phyloP scores from a whole-genome alignment of 139 green algal genomes.

The Penium margaritaceum region DNA sequence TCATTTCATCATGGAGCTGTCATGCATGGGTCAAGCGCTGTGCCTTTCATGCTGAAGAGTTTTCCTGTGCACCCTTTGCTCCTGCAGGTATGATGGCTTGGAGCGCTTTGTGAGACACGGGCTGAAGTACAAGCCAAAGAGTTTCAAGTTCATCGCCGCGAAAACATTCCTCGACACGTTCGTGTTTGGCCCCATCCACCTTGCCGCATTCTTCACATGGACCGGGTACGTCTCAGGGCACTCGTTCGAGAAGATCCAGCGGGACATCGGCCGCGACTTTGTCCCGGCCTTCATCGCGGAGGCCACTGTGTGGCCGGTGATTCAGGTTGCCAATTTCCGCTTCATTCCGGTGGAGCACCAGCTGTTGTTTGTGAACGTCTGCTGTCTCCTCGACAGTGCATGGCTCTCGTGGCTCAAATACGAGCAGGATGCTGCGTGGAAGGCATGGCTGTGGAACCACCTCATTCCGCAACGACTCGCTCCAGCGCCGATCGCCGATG shows the following conservation, averaged over 20 bases:
- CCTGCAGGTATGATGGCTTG: conserved; percentile 34
- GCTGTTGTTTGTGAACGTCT: conserved; percentile 41
- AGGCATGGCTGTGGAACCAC: conserved; percentile 37
- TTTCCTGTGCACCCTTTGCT: no score
- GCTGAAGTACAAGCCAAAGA: conserved; percentile 9
- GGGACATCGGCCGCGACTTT: conserved; percentile 38
- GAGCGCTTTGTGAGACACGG: conserved; percentile 18
- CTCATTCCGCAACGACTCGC: no score
- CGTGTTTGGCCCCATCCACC: conserved; percentile 45
- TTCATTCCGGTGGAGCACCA: conserved; percentile 44
- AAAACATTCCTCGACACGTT: conserved; percentile 46
- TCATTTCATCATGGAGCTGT: no score
- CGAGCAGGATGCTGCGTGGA: conserved; percentile 40
- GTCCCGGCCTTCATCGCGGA: conserved; percentile 30
- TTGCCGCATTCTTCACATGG: conserved; percentile 45
- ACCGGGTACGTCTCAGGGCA: conserved; percentile 40
- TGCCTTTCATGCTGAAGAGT: no score
- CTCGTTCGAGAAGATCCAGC: background rate
- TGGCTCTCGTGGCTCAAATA: conserved; percentile 47
- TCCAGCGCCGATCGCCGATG: no score
- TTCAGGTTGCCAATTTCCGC: conserved; percentile 42
- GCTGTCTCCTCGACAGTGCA: conserved; percentile 36
- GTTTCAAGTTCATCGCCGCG: conserved; percentile 40
- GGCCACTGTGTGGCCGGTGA: conserved; percentile 25
- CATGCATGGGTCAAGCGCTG: no score